Base-by-base conservation (phyloP, 257 asterid species). In the Plantago ovata region DNA sequence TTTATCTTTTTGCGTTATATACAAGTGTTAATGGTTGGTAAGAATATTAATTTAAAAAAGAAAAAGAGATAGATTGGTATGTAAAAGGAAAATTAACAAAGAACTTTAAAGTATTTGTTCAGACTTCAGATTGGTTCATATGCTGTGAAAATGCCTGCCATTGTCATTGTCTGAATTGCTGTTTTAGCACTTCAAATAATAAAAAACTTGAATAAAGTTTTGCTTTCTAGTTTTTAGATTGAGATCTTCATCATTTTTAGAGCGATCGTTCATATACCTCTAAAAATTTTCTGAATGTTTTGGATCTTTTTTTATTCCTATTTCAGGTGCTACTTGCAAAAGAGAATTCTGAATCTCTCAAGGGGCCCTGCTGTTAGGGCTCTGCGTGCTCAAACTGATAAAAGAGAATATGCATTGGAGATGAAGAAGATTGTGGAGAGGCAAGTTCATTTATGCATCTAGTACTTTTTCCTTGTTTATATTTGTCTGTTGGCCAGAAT, bases 401-500 rank as follows among this genome's bases (percentile, higher is more conserved):
- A 92, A 77, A 80, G 98, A 77, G 98, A 92, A 74, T 92, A 92
- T 82, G 98, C 98, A 64, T 36, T 70, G 59, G 98, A 88, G 79
- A 92, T 92, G 98, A 72, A 78, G 78, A 92, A 84, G 76, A 43
- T 1, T 14, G 48, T 43, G 16, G 48, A 43, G n/a, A 43, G 48
- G 48, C 19, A 43, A 43, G 48, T 43, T 43, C 48, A 43, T 11
- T 11, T 43, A 43, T 43, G 38, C 49, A 42, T 9, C 55, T 21
- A 62, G 12, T 54, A 9, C 38, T 49, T 3, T 10, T 49, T 9
- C 9, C 33, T 4, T 10, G 13, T 9, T 47, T 22, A 47, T 49
- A 49, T 32, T 1, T 32, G 23, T 19, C 14, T 49, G 19, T 24
- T 18, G n/a, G 18, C 54, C 10, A 10, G 12, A 49, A 64, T 42